Evolutionary conservation across 1,139 yeast genomes (phyloP).

Genomic region (Geotrichum macrosporum): DNA sequence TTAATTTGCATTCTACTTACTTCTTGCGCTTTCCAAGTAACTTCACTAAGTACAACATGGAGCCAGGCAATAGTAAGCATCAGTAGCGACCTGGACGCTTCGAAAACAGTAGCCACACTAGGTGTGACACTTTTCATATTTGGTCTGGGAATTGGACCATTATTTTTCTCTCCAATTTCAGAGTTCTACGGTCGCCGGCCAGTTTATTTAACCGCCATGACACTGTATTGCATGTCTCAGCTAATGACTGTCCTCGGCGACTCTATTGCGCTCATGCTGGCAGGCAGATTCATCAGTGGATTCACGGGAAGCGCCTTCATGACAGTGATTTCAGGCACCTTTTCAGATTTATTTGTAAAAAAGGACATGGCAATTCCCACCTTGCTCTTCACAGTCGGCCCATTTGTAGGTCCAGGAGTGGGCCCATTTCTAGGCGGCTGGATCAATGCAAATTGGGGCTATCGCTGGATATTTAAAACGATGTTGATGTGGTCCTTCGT

Average conservation of each 20-base stretch:
- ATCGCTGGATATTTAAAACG: conserved; percentile 60
- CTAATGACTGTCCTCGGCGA: conserved; percentile 62
- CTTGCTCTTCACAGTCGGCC: conserved; percentile 65
- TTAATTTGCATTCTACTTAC: not conserved
- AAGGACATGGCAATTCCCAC: conserved; percentile 63
- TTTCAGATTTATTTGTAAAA: conserved; percentile 59
- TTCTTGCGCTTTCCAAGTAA: not conserved
- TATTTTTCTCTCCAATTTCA: conserved; percentile 67
- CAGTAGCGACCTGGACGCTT: conserved; percentile 46
- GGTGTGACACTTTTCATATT: conserved; percentile 62
- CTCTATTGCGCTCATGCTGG: conserved; percentile 56
- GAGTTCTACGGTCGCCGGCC: conserved; percentile 68
- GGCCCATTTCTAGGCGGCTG: conserved; percentile 72
- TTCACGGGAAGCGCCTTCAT: conserved; percentile 66
- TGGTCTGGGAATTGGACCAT: conserved; percentile 66
- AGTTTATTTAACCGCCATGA: conserved; percentile 56
- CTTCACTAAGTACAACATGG: conserved; percentile 2
- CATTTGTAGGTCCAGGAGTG: conserved; percentile 71
- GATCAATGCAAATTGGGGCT: conserved; percentile 49
- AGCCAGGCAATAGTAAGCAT: conserved; percentile 30
- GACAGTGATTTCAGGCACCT: conserved; percentile 69
- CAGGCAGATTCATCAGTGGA: conserved; percentile 64
- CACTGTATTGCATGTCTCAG: conserved; percentile 56
- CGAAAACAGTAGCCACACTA: conserved; percentile 55
- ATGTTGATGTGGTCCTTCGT: conserved; percentile 63